Evolutionary conservation across 768 basidiomycete species (phyloP).

Genomic region (Bullera alba): DNA sequence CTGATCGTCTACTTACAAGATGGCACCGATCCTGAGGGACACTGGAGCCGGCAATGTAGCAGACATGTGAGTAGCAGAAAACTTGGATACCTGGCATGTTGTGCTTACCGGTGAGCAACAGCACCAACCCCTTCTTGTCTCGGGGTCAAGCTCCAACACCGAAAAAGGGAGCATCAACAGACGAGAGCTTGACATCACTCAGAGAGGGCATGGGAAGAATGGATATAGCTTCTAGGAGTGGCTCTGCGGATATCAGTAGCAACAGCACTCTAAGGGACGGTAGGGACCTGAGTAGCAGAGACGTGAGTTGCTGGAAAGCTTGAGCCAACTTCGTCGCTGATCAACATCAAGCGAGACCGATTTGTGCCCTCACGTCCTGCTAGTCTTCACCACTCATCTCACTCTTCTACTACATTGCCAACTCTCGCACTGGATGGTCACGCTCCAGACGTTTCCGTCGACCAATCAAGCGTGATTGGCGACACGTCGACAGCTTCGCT

Average conservation of each 20-base stretch:
- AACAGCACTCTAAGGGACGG: conserved; percentile 3
- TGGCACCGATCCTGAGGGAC: not conserved
- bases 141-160: conserved; percentile 18
- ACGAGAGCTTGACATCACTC: conserved; percentile 21
- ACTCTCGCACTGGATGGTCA: conserved; percentile 26
- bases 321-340: not conserved
- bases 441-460: conserved; percentile 20
- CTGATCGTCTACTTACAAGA: conserved; percentile 6
- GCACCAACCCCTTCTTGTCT: conserved; percentile 34
- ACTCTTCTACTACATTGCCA: conserved; percentile 27
- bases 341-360: conserved; percentile 23
- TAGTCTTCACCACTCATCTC: conserved; percentile 27
- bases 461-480: conserved; percentile 3
- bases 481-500: conserved; percentile 28
- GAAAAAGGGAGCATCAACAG: conserved; percentile 7
- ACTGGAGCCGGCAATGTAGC: not conserved
- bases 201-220: conserved; percentile 37
- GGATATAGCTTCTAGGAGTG: conserved; percentile 22
- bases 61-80: not conserved
- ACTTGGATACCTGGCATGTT: not conserved
- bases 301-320: conserved; percentile 4
- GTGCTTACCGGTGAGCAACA: conserved; percentile 1
- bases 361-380: conserved; percentile 37
- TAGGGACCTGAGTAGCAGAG: conserved; percentile 7
- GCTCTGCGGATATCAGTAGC: conserved; percentile 5